phyloP scores from a whole-genome alignment of 495 filamentous ascomycete species.

The Chaetomium cochliodes region DNA sequence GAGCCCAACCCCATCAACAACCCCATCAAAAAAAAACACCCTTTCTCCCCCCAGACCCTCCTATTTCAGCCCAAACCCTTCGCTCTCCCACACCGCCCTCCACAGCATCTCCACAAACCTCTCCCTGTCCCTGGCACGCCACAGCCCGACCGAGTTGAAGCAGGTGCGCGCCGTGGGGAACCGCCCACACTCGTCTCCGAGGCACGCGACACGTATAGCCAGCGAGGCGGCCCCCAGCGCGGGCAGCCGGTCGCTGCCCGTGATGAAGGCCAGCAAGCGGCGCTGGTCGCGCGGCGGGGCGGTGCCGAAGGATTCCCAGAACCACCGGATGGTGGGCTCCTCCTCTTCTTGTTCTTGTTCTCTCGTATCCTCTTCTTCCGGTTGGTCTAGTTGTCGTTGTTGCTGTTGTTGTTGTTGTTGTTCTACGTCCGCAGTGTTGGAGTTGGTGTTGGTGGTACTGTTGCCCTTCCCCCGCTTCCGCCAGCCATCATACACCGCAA shows the following conservation, averaged over 20 bases:
- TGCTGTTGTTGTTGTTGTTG: no score
- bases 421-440: no score
- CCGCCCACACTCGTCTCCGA: slow-evolving; percentile 70
- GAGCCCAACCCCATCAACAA: neutral
- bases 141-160: slow-evolving; percentile 81
- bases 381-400: neutral
- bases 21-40: neutral
- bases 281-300: slow-evolving; percentile 68
- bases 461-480: no score
- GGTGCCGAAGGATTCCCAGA: slow-evolving; percentile 77
- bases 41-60: no score
- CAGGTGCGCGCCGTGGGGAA: slow-evolving; percentile 89
- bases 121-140: slow-evolving; percentile 63
- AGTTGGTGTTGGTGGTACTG: no score
- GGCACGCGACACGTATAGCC: slow-evolving; percentile 68
- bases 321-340: slow-evolving; percentile 64
- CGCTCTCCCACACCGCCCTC: slow-evolving; percentile 84
- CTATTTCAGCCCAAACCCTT: slow-evolving; percentile 90
- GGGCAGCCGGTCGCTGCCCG: slow-evolving; percentile 89
- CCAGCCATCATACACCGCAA: slow-evolving; percentile 85
- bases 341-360: slow-evolving; percentile 48
- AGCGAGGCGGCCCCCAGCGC: slow-evolving; percentile 86
- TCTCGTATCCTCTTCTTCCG: neutral
- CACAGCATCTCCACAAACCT: slow-evolving; percentile 73
- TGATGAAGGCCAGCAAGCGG: slow-evolving; percentile 81